Percentiles rank a stretch among this genome's conserved stretches.
These are phyloP conservation scores for Orbilia ellipsospora DNA, from an alignment of 2,329 filamentous ascomycete species.

Conservation along the genomic window DNA sequence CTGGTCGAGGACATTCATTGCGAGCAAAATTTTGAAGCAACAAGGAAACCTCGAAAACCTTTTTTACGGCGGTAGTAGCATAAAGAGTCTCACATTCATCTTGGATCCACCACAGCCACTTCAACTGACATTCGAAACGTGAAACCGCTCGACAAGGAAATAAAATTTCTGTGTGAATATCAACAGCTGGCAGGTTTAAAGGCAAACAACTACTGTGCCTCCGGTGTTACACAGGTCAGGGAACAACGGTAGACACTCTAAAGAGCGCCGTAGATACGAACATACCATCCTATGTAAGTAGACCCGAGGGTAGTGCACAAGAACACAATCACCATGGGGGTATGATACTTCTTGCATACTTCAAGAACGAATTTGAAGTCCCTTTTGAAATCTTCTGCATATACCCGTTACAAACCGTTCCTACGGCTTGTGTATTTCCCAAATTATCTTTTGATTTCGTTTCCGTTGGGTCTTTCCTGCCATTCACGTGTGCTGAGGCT, in stretches of 20 bases:
- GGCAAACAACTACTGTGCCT: constrained; percentile 53
- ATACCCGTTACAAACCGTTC: constrained; percentile 33
- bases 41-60: no score
- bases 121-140: neutral
- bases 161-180: constrained; percentile 39
- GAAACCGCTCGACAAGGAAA: constrained; percentile 10
- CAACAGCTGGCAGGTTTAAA: constrained; percentile 49
- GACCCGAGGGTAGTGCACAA: constrained; percentile 15
- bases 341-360: constrained; percentile 20
- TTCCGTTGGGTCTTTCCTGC: constrained; percentile 12
- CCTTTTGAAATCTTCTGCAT: constrained; percentile 20
- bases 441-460: neutral
- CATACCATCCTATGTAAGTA: constrained; percentile 38
- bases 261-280: constrained; percentile 1
- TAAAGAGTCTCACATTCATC: no score
- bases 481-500: constrained; percentile 19
- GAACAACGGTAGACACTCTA: constrained; percentile 1
- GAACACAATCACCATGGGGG: constrained; percentile 12
- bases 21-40: no score
- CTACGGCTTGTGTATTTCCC: constrained; percentile 7
- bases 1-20: no score
- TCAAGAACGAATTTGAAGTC: constrained; percentile 4
- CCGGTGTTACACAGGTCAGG: constrained; percentile 45
- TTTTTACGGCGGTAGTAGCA: no score
- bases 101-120: neutral